Base-by-base conservation (phyloP, 1,139 yeast species). In the Tardiomyces depauwii region DNA sequence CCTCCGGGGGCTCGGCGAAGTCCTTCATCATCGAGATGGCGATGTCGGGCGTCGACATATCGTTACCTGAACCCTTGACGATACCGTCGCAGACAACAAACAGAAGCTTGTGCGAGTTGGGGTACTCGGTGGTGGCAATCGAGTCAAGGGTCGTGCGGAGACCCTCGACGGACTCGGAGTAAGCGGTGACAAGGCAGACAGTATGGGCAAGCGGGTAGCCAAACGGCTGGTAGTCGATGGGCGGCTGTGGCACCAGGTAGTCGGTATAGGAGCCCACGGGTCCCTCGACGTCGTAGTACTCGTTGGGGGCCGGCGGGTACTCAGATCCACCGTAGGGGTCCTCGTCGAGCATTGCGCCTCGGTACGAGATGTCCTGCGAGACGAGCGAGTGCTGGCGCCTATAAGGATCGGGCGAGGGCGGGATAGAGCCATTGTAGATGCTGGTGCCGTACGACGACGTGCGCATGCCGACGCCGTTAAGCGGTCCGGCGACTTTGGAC, bases 41-140 rank as follows among this genome's bases (percentile, higher is more conserved):
- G 57, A 88, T 82, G 28, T 91, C 97, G 0, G 97, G 96, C 1
- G 98, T 91, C 1, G 89, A 73, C 61, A 64, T 62, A 48, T 80
- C 88, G 63, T 88, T 88, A 43, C 96, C 97, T 18, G 95, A 80
- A 56, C 98, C 98, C 61, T 89, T 88, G 56, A 91, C 82, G 33
- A 89, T 58, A 58, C 98, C 98, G 68, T 91, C 98, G 71, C 97
- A 89, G 36, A 91, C 74, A 42, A 89, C 80, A 47, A 88, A 68
- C 45, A 91, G 71, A 53, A 91, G 67, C 64, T 89, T 91, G 65
- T 91, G 97, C 6, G 96, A 85, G 64, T 87, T 88, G 49, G 97
- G 96, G 62, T 83, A 91, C 54, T 86, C 95, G 2, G 96, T 87
- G 1, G 95, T 86, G 16, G 95, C 87, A 49, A 91, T 63, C 1